Evolutionary conservation across 2,329 filamentous ascomycete species (phyloP).

Genomic region (Emergomyces orientalis): DNA sequence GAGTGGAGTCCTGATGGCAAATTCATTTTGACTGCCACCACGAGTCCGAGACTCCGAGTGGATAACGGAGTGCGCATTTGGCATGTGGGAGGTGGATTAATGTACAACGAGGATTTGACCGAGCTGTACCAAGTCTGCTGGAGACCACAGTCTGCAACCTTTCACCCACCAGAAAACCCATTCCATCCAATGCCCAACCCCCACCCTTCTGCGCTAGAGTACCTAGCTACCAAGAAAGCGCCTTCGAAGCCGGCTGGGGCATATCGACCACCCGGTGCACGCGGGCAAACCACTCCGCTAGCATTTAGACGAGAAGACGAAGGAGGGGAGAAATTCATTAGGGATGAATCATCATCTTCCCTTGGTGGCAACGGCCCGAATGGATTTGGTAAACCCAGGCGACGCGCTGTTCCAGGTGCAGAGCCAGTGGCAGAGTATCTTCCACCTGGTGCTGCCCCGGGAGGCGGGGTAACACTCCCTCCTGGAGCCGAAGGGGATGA

Average conservation of each 20-base stretch:
- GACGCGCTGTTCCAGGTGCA: constrained; percentile 78
- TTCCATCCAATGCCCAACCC: constrained; percentile 64
- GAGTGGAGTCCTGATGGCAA: constrained; percentile 95
- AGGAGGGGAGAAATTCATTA: constrained; percentile 78
- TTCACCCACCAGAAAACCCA: constrained; percentile 58
- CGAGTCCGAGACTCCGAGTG: constrained; percentile 85
- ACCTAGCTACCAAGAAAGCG: constrained; percentile 79
- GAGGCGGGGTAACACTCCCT: constrained; percentile 56
- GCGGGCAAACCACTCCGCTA: constrained; percentile 77
- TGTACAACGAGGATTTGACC: constrained; percentile 92
- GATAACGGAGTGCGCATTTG: constrained; percentile 95
- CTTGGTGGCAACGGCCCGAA: constrained; percentile 51
- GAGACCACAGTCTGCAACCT: constrained; percentile 62
- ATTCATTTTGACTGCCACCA: constrained; percentile 95
- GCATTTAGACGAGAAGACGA: constrained; percentile 98
- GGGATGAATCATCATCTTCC: constrained; percentile 57
- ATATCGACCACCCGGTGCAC: constrained; percentile 87
- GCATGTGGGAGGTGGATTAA: constrained; percentile 78
- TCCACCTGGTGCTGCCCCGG: constrained; percentile 60
- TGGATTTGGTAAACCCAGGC: constrained; percentile 66
- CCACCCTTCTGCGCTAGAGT: constrained; percentile 72
- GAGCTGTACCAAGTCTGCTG: constrained; percentile 88
- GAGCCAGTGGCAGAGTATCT: constrained; percentile 58
- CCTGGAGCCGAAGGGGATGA: constrained; percentile 58
- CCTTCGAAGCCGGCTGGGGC: constrained; percentile 95